phyloP scores from a whole-genome alignment of 176 grass and related monocot genomes.

The Tillandsia leiboldiana region DNA sequence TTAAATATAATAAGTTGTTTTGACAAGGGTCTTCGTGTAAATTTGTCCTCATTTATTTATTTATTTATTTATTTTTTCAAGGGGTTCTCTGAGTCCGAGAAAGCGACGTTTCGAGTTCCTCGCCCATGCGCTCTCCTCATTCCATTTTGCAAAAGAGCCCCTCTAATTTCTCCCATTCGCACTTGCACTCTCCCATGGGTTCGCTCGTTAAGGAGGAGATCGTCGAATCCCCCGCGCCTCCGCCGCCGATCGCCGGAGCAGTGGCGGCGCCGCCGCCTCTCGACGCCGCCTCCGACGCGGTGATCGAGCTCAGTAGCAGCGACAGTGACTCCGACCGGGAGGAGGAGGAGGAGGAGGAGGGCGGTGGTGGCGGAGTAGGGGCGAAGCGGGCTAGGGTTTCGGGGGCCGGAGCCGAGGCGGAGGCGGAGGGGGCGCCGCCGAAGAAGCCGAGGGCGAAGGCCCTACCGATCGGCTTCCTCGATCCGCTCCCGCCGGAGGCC shows the following conservation, averaged over 20 bases:
- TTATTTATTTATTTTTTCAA: too few relatives aligned
- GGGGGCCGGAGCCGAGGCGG: background rate
- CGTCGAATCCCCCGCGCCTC: background rate
- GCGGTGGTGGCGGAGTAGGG: background rate
- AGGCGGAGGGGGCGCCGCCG: conserved; percentile 23
- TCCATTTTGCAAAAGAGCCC: background rate
- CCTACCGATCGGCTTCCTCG: conserved; percentile 66
- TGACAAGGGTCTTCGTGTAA: too few relatives aligned
- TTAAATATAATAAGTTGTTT: too few relatives aligned
- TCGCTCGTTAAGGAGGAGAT: conserved; percentile 42
- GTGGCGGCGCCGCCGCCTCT: background rate
- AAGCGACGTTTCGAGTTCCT: background rate
- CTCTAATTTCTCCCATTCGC: background rate
- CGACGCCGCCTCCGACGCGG: background rate
- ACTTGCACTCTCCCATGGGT: conserved; percentile 11
- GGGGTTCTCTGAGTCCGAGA: too few relatives aligned
- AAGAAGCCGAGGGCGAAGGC: conserved; percentile 10
- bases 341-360: conserved; percentile 18
- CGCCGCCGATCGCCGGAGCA: background rate
- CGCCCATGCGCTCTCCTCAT: background rate
- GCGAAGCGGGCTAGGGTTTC: conserved; percentile 18
- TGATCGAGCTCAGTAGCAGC: conserved; percentile 76
- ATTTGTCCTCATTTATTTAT: too few relatives aligned
- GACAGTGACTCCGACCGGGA: conserved; percentile 45
- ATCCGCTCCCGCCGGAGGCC: conserved; percentile 32